Evolutionary conservation across 768 basidiomycete species (phyloP).

Genomic region (Suillus discolor): DNA sequence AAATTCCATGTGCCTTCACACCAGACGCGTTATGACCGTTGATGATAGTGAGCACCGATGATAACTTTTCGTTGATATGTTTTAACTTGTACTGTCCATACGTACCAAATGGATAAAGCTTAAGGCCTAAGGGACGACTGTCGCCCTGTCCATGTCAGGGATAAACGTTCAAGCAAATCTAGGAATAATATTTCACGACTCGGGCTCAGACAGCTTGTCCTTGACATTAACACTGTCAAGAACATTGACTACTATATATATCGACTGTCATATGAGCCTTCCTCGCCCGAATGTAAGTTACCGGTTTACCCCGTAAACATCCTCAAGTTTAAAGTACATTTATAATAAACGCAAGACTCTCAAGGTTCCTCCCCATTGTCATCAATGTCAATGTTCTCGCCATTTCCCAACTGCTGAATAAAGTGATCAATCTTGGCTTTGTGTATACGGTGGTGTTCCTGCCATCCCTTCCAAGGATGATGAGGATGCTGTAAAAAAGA

Average conservation of each 20-base stretch:
- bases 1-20: constrained; percentile 3
- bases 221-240: not conserved
- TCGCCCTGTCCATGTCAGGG: not conserved
- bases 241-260: not conserved
- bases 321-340: not conserved
- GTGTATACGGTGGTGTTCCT: constrained; percentile 88
- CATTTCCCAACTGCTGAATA: constrained; percentile 59
- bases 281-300: not conserved
- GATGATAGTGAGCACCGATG: not conserved
- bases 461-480: constrained; percentile 95
- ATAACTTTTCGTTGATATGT: not conserved
- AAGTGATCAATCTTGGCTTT: constrained; percentile 85
- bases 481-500: constrained; percentile 63
- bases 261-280: not conserved
- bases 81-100: not conserved
- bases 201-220: not conserved
- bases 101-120: not conserved
- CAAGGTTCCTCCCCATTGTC: constrained; percentile 26
- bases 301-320: not conserved
- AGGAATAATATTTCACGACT: not conserved
- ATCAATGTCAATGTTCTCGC: constrained; percentile 51
- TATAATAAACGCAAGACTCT: constrained; percentile 19
- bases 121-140: not conserved
- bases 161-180: not conserved
- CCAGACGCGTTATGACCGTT: not conserved